phyloP scores from a whole-genome alignment of 2,329 filamentous ascomycete genomes.

The Colletotrichum lini region DNA sequence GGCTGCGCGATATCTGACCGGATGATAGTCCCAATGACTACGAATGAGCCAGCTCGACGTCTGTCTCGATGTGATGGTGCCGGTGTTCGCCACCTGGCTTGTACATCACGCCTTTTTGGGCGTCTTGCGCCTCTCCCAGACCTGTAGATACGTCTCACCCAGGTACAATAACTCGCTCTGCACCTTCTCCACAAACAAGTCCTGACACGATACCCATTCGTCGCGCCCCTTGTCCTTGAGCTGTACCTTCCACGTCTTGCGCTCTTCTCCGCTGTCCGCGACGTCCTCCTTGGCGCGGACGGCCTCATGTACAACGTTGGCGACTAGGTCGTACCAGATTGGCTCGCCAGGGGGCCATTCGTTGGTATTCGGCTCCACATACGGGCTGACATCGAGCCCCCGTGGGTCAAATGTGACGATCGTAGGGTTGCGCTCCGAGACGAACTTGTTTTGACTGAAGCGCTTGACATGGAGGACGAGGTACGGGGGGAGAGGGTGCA shows the following conservation, averaged over 20 bases:
- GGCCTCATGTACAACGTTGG: conserved; percentile 92
- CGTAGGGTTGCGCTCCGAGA: conserved; percentile 94
- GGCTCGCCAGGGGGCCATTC: conserved; percentile 82
- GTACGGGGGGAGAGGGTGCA: conserved; percentile 92
- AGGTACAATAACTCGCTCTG: conserved; percentile 92
- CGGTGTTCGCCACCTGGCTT: not conserved
- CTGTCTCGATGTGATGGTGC: not conserved
- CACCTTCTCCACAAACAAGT: conserved; percentile 91
- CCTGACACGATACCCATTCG: conserved; percentile 94
- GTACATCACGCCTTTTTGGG: conserved; percentile 51
- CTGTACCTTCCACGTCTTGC: conserved; percentile 95
- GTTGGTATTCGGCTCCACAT: conserved; percentile 87
- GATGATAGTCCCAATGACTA: conserved; percentile 40
- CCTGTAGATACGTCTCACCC: conserved; percentile 94
- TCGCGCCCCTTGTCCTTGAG: conserved; percentile 84
- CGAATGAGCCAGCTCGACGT: conserved; percentile 27
- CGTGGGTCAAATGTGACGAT: conserved; percentile 96
- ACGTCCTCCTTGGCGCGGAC: conserved; percentile 83
- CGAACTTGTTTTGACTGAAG: conserved; percentile 97
- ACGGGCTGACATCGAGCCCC: conserved; percentile 87
- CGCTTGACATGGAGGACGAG: conserved; percentile 97
- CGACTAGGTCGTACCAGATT: conserved; percentile 94
- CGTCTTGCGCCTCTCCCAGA: conserved; percentile 89
- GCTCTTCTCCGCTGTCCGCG: conserved; percentile 88
- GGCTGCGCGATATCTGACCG: conserved; percentile 24